Conservation (phyloP, 768 basidiomycete genomes). For the Boletus tomentosulus region DNA sequence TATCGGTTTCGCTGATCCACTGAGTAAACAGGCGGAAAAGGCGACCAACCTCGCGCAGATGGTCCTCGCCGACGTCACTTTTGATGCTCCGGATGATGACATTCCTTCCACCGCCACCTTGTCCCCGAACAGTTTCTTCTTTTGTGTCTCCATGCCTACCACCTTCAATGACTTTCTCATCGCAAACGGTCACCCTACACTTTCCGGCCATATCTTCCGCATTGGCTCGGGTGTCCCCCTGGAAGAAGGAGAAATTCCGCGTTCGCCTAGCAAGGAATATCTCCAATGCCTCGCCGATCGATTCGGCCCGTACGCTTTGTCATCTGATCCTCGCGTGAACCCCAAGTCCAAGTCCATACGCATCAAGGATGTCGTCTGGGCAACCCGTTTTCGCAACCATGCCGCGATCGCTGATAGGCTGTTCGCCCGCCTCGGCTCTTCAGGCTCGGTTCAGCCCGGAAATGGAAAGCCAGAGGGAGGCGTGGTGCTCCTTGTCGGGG, state of each 20-base stretch:
- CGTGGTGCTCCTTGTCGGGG: conserved; percentile 34
- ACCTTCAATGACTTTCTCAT: conserved; percentile 18
- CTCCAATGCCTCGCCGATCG: conserved; percentile 42
- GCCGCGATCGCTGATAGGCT: conserved; percentile 41
- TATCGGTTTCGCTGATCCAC: conserved; percentile 44
- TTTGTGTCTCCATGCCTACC: conserved; percentile 9
- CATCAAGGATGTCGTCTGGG: conserved; percentile 42
- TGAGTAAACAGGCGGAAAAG: conserved; percentile 24
- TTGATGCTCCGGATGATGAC: conserved; percentile 1
- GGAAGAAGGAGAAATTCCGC: conserved; percentile 35
- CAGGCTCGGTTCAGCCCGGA: background rate
- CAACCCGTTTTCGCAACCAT: conserved; percentile 45
- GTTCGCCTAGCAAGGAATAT: conserved; percentile 38
- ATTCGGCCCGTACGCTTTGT: conserved; percentile 36
- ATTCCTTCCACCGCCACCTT: background rate
- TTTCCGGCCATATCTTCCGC: conserved; percentile 31
- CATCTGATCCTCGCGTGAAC: conserved; percentile 36
- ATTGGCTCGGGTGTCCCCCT: conserved; percentile 40
- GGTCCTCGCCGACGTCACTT: conserved; percentile 18
- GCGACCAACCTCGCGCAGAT: conserved; percentile 32
- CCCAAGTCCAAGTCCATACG: conserved; percentile 26
- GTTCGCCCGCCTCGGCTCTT: conserved; percentile 31
- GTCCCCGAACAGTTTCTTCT: conserved; percentile 12
- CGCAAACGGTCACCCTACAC: conserved; percentile 8
- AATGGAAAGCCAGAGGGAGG: conserved; percentile 14